These are phyloP conservation scores for Citeromyces siamensis DNA, from an alignment of 1,139 yeast species.

Conservation along the genomic window DNA sequence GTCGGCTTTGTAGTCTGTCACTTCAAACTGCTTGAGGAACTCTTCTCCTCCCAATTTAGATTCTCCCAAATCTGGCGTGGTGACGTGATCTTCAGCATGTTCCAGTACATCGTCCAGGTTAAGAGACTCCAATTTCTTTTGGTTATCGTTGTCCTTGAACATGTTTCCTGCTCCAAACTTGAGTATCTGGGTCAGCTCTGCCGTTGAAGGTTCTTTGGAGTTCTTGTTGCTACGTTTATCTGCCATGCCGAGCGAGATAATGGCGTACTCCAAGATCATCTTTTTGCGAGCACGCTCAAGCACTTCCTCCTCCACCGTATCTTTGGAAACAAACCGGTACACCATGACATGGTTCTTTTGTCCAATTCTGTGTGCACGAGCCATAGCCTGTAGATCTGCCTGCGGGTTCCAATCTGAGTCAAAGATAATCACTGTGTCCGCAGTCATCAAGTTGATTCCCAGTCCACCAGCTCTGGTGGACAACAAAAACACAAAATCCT, in stretches of 20 bases:
- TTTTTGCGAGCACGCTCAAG: constrained; percentile 93
- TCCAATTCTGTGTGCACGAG: constrained; percentile 98
- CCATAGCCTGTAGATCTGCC: constrained; percentile 99
- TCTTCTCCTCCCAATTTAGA: constrained; percentile 98
- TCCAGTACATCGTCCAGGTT: constrained; percentile 91
- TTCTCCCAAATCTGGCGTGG: constrained; percentile 94
- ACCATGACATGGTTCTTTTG: constrained; percentile 97
- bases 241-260: constrained; percentile 89
- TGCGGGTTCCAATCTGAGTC: constrained; percentile 99
- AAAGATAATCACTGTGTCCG: constrained; percentile 94
- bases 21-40: constrained; percentile 93
- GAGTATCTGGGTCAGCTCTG: constrained; percentile 83
- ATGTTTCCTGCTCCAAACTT: constrained; percentile 98
- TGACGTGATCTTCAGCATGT: constrained; percentile 95
- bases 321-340: constrained; percentile 91
- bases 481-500: constrained; percentile 81
- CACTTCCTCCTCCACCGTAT: constrained; percentile 95
- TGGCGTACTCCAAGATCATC: constrained; percentile 97
- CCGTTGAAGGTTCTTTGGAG: constrained; percentile 64
- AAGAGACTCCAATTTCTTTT: constrained; percentile 89
- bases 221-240: constrained; percentile 38
- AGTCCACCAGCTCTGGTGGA: constrained; percentile 98
- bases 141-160: constrained; percentile 82
- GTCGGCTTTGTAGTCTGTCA: constrained; percentile 96
- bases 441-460: constrained; percentile 97